Evolutionary conservation across 192 early-diverging fungal genomes (phyloP).

Genomic region (Coemansia sp.): DNA sequence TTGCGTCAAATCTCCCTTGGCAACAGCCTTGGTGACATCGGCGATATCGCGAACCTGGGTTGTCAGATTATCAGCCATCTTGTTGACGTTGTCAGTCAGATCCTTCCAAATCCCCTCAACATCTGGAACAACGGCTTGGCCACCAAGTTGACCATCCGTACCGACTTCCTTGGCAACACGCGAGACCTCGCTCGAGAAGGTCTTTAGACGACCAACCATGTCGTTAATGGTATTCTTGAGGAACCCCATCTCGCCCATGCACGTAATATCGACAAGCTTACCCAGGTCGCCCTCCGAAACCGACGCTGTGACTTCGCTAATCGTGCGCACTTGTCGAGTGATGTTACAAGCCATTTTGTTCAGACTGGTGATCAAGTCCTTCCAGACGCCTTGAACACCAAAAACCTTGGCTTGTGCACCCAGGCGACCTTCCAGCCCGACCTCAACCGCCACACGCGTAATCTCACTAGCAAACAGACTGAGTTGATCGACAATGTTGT

Average conservation of each 20-base stretch:
- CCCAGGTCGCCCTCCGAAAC: slow-evolving; percentile 57
- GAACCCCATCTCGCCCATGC: slow-evolving; percentile 60
- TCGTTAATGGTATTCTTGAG: slow-evolving; percentile 65
- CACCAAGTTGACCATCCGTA: slow-evolving; percentile 67
- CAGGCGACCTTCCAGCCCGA: slow-evolving; percentile 69
- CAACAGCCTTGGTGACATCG: slow-evolving; percentile 60
- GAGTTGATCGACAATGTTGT: slow-evolving; percentile 58
- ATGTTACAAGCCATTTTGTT: slow-evolving; percentile 65
- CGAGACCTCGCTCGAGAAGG: slow-evolving; percentile 60
- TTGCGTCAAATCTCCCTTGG: slow-evolving; percentile 30
- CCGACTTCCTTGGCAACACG: slow-evolving; percentile 70
- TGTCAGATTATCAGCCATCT: slow-evolving; percentile 58
- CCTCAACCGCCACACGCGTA: slow-evolving; percentile 67
- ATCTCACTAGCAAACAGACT: slow-evolving; percentile 61
- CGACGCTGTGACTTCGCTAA: slow-evolving; percentile 57
- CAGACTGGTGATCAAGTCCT: slow-evolving; percentile 57
- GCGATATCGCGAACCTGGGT: slow-evolving; percentile 59
- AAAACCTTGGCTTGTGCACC: slow-evolving; percentile 60
- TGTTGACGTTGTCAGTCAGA: slow-evolving; percentile 56
- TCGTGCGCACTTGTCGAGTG: slow-evolving; percentile 60
- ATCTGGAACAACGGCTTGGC: slow-evolving; percentile 60
- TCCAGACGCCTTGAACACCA: slow-evolving; percentile 58
- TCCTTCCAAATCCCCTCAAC: slow-evolving; percentile 66
- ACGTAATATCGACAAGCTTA: slow-evolving; percentile 4
- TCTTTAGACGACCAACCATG: slow-evolving; percentile 55